phyloP scores from a whole-genome alignment of 2,329 filamentous ascomycete species.

The Paraconiothyrium brasiliense region DNA sequence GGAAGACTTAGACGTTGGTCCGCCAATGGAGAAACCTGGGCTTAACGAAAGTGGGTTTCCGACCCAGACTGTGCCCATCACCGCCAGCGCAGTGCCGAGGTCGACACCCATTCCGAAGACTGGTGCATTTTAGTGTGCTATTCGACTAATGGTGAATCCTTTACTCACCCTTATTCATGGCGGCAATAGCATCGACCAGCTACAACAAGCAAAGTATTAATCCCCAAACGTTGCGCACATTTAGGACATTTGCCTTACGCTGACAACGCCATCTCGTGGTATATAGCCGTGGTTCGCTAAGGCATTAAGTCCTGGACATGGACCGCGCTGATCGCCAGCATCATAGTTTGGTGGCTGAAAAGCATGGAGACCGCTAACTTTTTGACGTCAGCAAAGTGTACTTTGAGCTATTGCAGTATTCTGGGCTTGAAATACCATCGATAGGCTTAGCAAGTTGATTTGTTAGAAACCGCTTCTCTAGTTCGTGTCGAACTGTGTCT shows the following conservation, averaged over 20 bases:
- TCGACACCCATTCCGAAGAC: constrained; percentile 55
- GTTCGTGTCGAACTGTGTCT: too few relatives aligned
- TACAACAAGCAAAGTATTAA: too few relatives aligned
- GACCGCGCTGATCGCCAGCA: constrained; percentile 50
- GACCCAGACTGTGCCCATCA: constrained; percentile 59
- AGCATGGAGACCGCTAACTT: not conserved
- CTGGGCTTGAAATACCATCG: too few relatives aligned
- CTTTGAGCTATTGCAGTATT: too few relatives aligned
- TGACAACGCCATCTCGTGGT: constrained; percentile 25
- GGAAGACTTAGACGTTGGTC: constrained; percentile 39
- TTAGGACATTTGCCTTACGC: constrained; percentile 1
- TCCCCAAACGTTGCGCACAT: constrained; percentile 21
- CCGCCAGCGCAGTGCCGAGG: constrained; percentile 50
- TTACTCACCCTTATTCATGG: not conserved
- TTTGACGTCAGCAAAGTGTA: not conserved
- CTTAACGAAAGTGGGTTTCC: constrained; percentile 62
- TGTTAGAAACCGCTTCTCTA: too few relatives aligned
- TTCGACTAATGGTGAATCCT: not conserved
- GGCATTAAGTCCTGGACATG: constrained; percentile 51
- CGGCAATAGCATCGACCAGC: constrained; percentile 30
- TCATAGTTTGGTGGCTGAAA: not conserved
- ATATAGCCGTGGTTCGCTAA: constrained; percentile 46
- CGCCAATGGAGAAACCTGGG: constrained; percentile 63
- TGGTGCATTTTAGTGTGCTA: not conserved
- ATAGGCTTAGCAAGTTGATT: too few relatives aligned